Evolutionary conservation across 2,329 filamentous ascomycete genomes (phyloP).

Genomic region (Westerdykella ornata): DNA sequence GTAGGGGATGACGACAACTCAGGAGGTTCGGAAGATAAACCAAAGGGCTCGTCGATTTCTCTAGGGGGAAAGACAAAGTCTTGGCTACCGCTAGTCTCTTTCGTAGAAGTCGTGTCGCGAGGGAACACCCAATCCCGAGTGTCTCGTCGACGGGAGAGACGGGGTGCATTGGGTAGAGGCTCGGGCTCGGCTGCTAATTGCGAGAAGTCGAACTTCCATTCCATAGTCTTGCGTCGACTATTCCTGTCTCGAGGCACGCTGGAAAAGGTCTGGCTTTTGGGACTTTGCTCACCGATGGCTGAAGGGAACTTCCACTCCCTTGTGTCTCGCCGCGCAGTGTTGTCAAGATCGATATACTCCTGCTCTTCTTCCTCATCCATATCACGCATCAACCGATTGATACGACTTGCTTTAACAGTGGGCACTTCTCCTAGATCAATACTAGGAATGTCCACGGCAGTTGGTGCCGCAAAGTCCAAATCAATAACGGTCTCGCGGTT

Average conservation of each 20-base stretch:
- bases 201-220: slow-evolving; percentile 4
- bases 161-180: slow-evolving; percentile 1
- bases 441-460: slow-evolving; percentile 28
- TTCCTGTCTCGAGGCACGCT: slow-evolving; percentile 30
- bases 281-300: slow-evolving; percentile 19
- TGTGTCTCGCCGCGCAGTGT: slow-evolving; percentile 27
- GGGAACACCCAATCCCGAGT: slow-evolving; percentile 30
- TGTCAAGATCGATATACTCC: slow-evolving; percentile 22
- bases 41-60: neutral
- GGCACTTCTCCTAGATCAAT: slow-evolving; percentile 46
- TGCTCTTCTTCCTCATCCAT: slow-evolving; percentile 37
- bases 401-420: slow-evolving; percentile 52
- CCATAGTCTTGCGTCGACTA: slow-evolving; percentile 1
- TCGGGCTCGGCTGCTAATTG: neutral
- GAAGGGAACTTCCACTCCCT: slow-evolving; percentile 49
- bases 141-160: slow-evolving; percentile 28
- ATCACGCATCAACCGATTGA: slow-evolving; percentile 42
- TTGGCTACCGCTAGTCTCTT: neutral
- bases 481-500: slow-evolving; percentile 51
- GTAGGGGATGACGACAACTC: slow-evolving; percentile 23
- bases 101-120: slow-evolving; percentile 9
- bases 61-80: neutral
- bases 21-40: slow-evolving; percentile 10
- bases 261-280: neutral
- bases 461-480: slow-evolving; percentile 48